Evolutionary conservation across 306 rosid genomes (phyloP).

Genomic region (Ormosia emarginata): DNA sequence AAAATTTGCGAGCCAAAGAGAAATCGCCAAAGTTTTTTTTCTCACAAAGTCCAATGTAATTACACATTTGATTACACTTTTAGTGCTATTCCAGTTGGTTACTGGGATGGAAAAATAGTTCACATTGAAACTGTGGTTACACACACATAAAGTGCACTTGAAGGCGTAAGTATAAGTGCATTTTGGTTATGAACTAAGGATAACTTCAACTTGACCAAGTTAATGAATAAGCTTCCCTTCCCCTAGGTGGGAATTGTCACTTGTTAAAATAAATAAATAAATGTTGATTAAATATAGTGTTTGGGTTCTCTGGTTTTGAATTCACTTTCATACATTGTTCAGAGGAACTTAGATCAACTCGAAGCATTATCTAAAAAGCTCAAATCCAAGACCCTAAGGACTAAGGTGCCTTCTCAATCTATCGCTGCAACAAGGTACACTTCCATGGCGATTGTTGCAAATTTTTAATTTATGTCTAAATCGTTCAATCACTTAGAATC

Average conservation of each 20-base stretch:
- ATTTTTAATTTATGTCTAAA: neutral
- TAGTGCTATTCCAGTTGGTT: neutral
- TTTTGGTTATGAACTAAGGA: no score
- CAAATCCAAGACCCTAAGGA: slow-evolving; percentile 82
- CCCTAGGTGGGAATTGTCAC: no score
- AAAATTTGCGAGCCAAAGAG: neutral
- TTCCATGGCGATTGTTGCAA: neutral
- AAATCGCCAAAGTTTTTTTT: neutral
- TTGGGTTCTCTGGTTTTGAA: slow-evolving; percentile 21
- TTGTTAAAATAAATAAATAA: no score
- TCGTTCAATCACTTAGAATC: neutral
- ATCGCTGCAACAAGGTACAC: slow-evolving; percentile 91
- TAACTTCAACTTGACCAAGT: no score
- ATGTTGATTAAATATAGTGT: no score
- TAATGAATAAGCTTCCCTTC: no score
- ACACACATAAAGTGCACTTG: neutral
- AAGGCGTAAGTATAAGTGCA: neutral
- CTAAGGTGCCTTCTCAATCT: slow-evolving; percentile 87
- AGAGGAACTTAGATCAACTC: slow-evolving; percentile 96
- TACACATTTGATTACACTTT: neutral
- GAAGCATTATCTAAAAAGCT: slow-evolving; percentile 95
- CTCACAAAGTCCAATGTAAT: neutral
- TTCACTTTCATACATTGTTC: slow-evolving; percentile 20
- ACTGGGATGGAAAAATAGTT: neutral
- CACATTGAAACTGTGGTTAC: neutral